These are phyloP conservation scores for Pyrenophora graminea DNA, from an alignment of 2,329 filamentous ascomycete species.

Conservation along the genomic window DNA sequence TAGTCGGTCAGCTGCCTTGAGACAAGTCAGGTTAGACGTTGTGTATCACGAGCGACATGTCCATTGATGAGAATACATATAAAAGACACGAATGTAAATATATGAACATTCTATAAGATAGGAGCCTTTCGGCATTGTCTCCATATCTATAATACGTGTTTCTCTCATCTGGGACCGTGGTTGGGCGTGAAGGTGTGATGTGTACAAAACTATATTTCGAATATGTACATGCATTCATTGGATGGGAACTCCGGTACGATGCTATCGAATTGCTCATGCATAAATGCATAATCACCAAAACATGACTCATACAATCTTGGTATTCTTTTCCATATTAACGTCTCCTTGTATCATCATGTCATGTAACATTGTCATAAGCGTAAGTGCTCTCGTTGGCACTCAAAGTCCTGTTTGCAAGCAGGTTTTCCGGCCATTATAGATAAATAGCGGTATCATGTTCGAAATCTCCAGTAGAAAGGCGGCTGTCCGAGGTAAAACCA, in stretches of 20 bases:
- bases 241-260: conserved; percentile 4
- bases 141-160: not conserved
- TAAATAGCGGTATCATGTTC: not conserved
- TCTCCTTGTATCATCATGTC: not conserved
- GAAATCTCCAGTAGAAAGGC: not conserved
- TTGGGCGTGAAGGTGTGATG: no score
- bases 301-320: not conserved
- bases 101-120: not conserved
- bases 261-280: not conserved
- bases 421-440: not conserved
- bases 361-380: not conserved
- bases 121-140: not conserved
- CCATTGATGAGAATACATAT: not conserved
- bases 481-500: not conserved
- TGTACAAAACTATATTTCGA: no score
- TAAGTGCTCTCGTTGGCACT: not conserved
- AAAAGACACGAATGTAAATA: not conserved
- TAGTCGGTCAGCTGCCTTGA: conserved; percentile 44
- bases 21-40: no score
- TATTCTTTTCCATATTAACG: no score
- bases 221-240: no score
- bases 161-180: not conserved
- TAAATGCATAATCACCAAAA: conserved; percentile 9
- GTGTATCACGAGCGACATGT: no score
- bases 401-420: not conserved